Evolutionary conservation across 352 stramenopile species (phyloP).

Genomic region (Saprolegnia diclina): DNA sequence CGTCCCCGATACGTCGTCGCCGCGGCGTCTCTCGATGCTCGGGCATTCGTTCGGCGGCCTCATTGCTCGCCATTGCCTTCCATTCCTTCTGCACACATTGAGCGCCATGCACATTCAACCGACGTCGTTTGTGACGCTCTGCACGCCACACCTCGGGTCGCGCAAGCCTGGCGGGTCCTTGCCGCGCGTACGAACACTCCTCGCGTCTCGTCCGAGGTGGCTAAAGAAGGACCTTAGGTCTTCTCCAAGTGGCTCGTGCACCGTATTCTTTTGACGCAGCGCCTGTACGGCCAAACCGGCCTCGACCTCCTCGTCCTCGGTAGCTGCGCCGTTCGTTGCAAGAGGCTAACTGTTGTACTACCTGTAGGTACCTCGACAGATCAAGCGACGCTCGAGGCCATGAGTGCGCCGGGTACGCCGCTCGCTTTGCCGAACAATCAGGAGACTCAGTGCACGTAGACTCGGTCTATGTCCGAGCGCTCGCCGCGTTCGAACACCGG

Average conservation of each 20-base stretch:
- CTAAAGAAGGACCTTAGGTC: slow-evolving; percentile 34
- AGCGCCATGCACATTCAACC: slow-evolving; percentile 57
- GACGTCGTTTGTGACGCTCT: slow-evolving; percentile 73
- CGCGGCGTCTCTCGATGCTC: slow-evolving; percentile 56
- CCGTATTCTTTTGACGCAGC: slow-evolving; percentile 52
- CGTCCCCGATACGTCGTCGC: slow-evolving; percentile 36
- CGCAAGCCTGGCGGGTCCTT: slow-evolving; percentile 54
- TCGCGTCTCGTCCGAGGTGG: background rate
- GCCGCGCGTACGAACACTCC: slow-evolving; percentile 46
- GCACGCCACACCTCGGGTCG: slow-evolving; percentile 70
- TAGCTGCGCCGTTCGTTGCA: slow-evolving; percentile 33
- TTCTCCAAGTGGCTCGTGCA: slow-evolving; percentile 65
- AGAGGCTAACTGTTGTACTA: background rate
- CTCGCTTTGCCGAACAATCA: background rate
- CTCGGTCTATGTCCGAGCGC: slow-evolving; percentile 1
- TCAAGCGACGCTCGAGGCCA: slow-evolving; percentile 50
- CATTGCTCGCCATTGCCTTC: slow-evolving; percentile 63
- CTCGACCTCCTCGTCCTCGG: slow-evolving; percentile 67
- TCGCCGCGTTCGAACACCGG: slow-evolving; percentile 1
- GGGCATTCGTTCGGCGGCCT: slow-evolving; percentile 71
- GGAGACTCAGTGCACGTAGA: background rate
- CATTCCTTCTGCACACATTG: slow-evolving; percentile 48
- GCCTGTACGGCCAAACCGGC: slow-evolving; percentile 66
- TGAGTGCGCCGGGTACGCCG: slow-evolving; percentile 46
- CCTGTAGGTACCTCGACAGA: slow-evolving; percentile 15